Evolutionary conservation across 106 monocot genomes (phyloP).

Genomic region (Acanthochlamys bracteata): DNA sequence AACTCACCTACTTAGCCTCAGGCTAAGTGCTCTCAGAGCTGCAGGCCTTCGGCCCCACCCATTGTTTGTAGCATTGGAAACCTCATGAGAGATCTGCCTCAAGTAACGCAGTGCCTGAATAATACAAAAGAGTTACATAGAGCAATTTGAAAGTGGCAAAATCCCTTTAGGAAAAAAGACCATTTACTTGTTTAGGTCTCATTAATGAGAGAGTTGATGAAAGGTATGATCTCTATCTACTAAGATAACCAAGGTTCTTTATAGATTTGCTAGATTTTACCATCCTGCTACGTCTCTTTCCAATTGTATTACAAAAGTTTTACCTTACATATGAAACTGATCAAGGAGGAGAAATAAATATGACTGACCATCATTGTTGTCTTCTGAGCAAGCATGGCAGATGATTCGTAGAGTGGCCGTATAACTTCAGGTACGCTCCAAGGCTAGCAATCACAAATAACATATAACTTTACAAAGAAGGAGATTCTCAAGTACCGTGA

Average conservation of each 20-base stretch:
- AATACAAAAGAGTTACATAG: neutral
- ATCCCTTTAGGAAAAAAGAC: too few relatives aligned
- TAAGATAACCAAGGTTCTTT: too few relatives aligned
- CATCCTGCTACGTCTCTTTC: too few relatives aligned
- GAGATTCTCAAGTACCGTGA: too few relatives aligned
- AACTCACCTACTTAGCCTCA: constrained; percentile 43
- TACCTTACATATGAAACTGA: neutral
- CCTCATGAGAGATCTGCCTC: constrained; percentile 54
- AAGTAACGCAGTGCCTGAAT: constrained; percentile 58
- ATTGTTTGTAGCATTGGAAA: constrained; percentile 23
- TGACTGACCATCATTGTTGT: constrained; percentile 47
- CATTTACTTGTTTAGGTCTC: too few relatives aligned
- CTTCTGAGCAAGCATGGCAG: constrained; percentile 58
- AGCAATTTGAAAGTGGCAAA: neutral
- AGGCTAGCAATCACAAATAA: constrained; percentile 25
- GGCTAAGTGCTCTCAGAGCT: constrained; percentile 54
- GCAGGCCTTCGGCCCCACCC: constrained; percentile 56
- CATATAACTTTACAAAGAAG: neutral
- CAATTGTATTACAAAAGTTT: too few relatives aligned
- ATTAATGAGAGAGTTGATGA: too few relatives aligned
- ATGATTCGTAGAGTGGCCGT: constrained; percentile 60
- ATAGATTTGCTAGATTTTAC: too few relatives aligned
- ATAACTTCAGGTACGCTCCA: constrained; percentile 70
- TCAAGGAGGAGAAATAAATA: neutral
- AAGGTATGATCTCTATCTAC: too few relatives aligned